Evolutionary conservation across 768 basidiomycete genomes (phyloP), one percentile per base, ranked within the genome.

Genomic region (Xerocomellus intermedius): DNA sequence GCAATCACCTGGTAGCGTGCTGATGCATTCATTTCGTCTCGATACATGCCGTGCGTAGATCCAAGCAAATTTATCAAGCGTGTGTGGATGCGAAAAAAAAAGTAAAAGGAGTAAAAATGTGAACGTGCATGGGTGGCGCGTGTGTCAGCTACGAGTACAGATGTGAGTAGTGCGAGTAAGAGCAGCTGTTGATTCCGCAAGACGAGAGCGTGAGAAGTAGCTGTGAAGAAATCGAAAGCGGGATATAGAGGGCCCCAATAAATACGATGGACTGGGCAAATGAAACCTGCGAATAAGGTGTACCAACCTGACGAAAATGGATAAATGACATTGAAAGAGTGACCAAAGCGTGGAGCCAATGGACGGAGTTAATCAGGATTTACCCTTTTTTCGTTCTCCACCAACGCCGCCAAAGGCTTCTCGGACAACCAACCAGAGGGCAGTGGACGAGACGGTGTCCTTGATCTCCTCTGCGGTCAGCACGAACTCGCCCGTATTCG

Each of bases 361-460:
- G 37, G 44, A 21, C 42, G 42, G 17, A 50, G 30, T 21, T 44
- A 5, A 50, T 69, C 63, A 91, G 72, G 54, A 91, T 85, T 67
- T 83, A 74, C 89, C 88, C 68, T 89, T 90, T 71, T 90, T 75
- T 57, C 75, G 82, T 37, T 87, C 86, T 72, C 82, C 86, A 8
- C 91, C 93, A 38, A 95, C 81, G 3, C 94, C 94, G 2, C 92
- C 92, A 69, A 96, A 91, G n/a, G 86, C 86, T 70, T 98, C 94
- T 46, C 95, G 78, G 3, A 95, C 93, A 19, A 94, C 87, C 48
- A 98, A 72, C 94, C 94, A 98, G 69, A 97, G 74, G 5, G 85
- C 90, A 1, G 91, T 96, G 38, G 84, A 86, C 62, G 87, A 91
- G 53, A 96, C 84, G 17, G 91, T 79, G 73, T 98, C 95, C 74